Conservation (phyloP, 1,284 basidiomycete species). For the Heterobasidion occidentale region DNA sequence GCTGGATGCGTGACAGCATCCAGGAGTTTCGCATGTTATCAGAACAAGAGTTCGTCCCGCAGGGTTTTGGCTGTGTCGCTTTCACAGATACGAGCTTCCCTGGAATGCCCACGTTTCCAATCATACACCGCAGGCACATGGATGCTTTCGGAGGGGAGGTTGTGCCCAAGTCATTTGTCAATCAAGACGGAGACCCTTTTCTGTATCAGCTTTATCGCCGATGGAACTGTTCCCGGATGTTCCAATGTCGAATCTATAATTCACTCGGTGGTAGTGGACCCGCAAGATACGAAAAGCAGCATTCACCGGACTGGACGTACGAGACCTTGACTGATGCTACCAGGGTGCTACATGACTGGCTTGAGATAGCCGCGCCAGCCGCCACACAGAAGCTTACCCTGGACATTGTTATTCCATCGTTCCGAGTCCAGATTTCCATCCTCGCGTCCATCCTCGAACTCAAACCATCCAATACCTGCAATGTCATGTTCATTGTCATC, state of each 20-base stretch:
- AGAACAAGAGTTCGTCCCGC: slow-evolving; percentile 20
- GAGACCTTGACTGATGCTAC: slow-evolving; percentile 34
- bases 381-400: slow-evolving; percentile 34
- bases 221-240: slow-evolving; percentile 43
- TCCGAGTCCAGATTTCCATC: slow-evolving; percentile 38
- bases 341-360: slow-evolving; percentile 27
- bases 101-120: slow-evolving; percentile 56
- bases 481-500: slow-evolving; percentile 49
- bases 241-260: slow-evolving; percentile 33
- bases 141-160: slow-evolving; percentile 45
- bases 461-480: slow-evolving; percentile 30
- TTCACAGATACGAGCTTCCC: slow-evolving; percentile 49
- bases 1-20: slow-evolving; percentile 41
- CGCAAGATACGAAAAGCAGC: slow-evolving; percentile 41
- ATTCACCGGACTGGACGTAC: slow-evolving; percentile 41
- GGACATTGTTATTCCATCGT: slow-evolving; percentile 50
- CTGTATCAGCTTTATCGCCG: slow-evolving; percentile 53
- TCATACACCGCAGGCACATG: slow-evolving; percentile 45
- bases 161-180: slow-evolving; percentile 44
- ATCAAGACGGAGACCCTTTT: slow-evolving; percentile 54
- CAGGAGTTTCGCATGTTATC: slow-evolving; percentile 30
- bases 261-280: slow-evolving; percentile 34
- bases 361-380: slow-evolving; percentile 17
- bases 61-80: slow-evolving; percentile 49
- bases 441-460: slow-evolving; percentile 38